These are phyloP conservation scores for Bisporella sp. DNA, from an alignment of 2,329 filamentous ascomycete genomes.

Conservation along the genomic window DNA sequence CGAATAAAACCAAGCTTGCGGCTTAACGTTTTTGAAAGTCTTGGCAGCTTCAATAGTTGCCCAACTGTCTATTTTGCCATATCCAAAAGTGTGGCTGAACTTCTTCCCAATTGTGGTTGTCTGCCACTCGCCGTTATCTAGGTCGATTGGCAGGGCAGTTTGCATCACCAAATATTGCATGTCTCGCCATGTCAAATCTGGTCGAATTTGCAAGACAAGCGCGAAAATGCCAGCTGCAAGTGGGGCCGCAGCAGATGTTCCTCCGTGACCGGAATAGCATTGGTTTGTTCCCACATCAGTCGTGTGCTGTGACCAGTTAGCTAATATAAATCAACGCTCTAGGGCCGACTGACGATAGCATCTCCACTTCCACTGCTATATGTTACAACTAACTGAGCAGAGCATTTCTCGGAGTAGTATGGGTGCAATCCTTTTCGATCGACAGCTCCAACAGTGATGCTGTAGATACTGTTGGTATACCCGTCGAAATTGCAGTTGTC, in stretches of 20 bases:
- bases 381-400: conserved; percentile 89
- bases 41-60: conserved; percentile 79
- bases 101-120: conserved; percentile 72
- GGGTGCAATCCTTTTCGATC: conserved; percentile 83
- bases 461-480: conserved; percentile 99
- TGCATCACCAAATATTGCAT: conserved; percentile 85
- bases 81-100: conserved; percentile 92
- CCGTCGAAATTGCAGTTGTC: conserved; percentile 99
- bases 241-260: conserved; percentile 91
- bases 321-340: not conserved
- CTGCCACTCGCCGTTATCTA: conserved; percentile 72
- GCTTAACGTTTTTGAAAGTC: conserved; percentile 81
- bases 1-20: conserved; percentile 89
- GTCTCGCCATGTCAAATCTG: conserved; percentile 88
- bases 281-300: conserved; percentile 82
- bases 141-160: conserved; percentile 74
- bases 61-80: conserved; percentile 89
- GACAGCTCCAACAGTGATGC: conserved; percentile 90
- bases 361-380: conserved; percentile 90
- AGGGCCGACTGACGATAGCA: conserved; percentile 55
- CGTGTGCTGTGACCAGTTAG: conserved; percentile 55
- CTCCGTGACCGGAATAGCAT: conserved; percentile 80
- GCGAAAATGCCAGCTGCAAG: conserved; percentile 89
- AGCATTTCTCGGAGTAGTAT: conserved; percentile 94
- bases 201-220: conserved; percentile 75